Percentiles rank a stretch among this genome's conserved stretches.
Evolutionary conservation across 768 basidiomycete genomes (phyloP).

Genomic region (Russula vinacea): DNA sequence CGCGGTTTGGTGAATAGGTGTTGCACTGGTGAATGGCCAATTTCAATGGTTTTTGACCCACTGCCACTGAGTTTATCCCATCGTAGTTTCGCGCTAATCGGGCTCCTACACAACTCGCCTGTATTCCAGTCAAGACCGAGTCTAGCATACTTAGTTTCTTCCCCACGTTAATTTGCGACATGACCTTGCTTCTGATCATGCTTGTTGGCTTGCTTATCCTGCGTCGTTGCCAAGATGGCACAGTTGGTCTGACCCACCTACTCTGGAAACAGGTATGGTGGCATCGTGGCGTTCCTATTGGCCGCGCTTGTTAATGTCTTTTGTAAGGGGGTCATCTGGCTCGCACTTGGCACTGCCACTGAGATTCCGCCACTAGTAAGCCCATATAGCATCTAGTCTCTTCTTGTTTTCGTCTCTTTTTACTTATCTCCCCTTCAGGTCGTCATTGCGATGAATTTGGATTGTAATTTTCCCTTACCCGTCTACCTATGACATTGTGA

Average conservation of each 20-base stretch:
- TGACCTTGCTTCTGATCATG: slow-evolving; percentile 11
- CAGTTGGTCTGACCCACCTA: background rate
- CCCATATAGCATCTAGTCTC: no score
- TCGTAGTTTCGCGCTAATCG: background rate
- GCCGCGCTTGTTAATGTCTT: no score
- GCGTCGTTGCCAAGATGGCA: background rate
- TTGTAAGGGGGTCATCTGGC: no score
- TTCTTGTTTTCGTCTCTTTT: background rate
- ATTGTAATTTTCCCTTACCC: background rate
- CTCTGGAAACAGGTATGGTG: background rate
- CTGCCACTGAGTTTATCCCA: background rate
- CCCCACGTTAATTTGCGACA: background rate
- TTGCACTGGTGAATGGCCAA: background rate
- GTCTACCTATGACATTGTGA: background rate
- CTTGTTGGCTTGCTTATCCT: slow-evolving; percentile 2
- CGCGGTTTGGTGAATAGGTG: background rate
- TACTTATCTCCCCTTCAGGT: background rate
- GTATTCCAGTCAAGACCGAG: background rate
- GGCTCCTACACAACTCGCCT: background rate
- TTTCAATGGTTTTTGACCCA: background rate
- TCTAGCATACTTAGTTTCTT: background rate
- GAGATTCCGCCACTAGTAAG: background rate
- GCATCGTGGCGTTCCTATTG: no score
- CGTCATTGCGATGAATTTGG: background rate
- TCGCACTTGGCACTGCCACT: no score